Evolutionary conservation across 805 yeast species (phyloP), one percentile per base, ranked within the genome.

Genomic region (Starmerella etchellsii): DNA sequence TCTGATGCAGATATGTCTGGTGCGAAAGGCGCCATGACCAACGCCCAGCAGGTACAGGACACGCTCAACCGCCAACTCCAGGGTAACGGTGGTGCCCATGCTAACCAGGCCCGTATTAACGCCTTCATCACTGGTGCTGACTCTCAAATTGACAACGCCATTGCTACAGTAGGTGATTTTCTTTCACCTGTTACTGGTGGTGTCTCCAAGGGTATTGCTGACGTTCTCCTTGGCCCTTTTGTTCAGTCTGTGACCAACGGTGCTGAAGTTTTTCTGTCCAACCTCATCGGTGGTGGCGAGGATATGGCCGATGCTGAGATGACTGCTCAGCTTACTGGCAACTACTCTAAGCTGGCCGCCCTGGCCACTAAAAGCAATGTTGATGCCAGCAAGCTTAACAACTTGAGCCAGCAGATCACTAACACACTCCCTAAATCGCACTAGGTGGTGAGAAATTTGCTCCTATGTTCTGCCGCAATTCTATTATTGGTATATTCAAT

Each of bases 181-280:
- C 46, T 49, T 8, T 45, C 48, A 6, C 50, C 49, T 22, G 21
- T 44, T 31, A 47, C 51, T 21, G 40, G 40, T 24, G 54, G 54
- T 22, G 29, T 42, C 15, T 42, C 48, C 19, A 25, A 34, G 43
- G 48, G 44, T 13, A 34, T 50, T 24, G 51, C 43, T 31, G 39
- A 45, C 26, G 37, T 43, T 23, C 39, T 50, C 13, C 42, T 49
- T 14, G 60, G 60, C 25, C 60, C 62, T 19, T 44, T 50, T 36
- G 55, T 56, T 28, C 59, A 57, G 45, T 48, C 60, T n/a, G 46
- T 55, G 21, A 55, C 60, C 41, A 44, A 48, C 46, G 57, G 60
- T 27, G 58, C 56, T 20, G 59, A 54, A 46, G 58, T 49, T 19
- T 35, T 46, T 41, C 39, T 54, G 15, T 53, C 57, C 32, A 50